These are phyloP conservation scores for Cladosporium sp. DNA, from an alignment of 2,329 filamentous ascomycete genomes.

Conservation along the genomic window DNA sequence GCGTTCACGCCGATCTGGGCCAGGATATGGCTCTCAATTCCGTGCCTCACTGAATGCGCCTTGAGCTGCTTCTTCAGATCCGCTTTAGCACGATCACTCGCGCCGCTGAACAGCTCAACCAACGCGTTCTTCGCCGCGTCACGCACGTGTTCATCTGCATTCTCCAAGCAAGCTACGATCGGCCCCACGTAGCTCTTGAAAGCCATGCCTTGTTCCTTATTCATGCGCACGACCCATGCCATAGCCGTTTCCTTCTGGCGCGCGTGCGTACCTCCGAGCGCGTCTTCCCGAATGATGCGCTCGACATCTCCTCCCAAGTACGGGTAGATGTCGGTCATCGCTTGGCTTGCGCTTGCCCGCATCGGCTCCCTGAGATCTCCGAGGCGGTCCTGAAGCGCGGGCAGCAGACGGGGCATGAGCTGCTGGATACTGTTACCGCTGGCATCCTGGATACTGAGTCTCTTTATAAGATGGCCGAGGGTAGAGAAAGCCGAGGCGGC, in stretches of 20 bases:
- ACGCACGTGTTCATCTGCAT: conserved; percentile 80
- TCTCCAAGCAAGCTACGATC: conserved; percentile 81
- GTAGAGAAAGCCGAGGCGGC: conserved; percentile 81
- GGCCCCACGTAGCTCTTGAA: conserved; percentile 78
- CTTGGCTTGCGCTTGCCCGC: conserved; percentile 65
- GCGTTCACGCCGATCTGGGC: conserved; percentile 58
- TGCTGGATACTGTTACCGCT: conserved; percentile 64
- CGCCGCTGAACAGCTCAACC: conserved; percentile 78
- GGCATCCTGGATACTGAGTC: conserved; percentile 77
- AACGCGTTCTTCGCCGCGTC: conserved; percentile 77
- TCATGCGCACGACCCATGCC: conserved; percentile 83
- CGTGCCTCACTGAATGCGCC: conserved; percentile 75
- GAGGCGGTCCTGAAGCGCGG: conserved; percentile 74
- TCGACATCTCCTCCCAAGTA: conserved; percentile 69
- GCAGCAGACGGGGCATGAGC: conserved; percentile 59
- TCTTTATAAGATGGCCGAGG: conserved; percentile 79
- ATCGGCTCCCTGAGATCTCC: conserved; percentile 85
- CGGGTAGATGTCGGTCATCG: conserved; percentile 70
- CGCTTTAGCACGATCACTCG: conserved; percentile 75
- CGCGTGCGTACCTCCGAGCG: conserved; percentile 72
- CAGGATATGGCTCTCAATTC: conserved; percentile 76
- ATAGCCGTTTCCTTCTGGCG: conserved; percentile 79
- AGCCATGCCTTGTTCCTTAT: conserved; percentile 68
- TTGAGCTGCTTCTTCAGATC: conserved; percentile 84
- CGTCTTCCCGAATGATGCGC: conserved; percentile 68